Evolutionary conservation across 225 moss, liverwort and hornwort genomes (phyloP).

Genomic region (Physcomitrium patens): DNA sequence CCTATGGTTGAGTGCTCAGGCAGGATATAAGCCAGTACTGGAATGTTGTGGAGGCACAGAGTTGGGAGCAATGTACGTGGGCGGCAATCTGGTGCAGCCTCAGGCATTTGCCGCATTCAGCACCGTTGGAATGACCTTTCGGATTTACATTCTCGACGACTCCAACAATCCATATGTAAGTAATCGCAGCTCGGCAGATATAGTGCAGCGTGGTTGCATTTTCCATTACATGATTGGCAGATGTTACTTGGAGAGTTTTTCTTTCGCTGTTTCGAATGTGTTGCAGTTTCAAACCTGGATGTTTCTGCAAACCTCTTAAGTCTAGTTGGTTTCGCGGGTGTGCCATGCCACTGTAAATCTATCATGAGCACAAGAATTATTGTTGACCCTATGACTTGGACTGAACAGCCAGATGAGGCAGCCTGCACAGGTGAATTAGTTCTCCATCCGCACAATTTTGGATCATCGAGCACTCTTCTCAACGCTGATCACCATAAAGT

Average conservation of each 20-base stretch:
- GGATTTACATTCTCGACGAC: conserved; percentile 75
- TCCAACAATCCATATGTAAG: conserved; percentile 70
- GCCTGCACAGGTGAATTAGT: conserved; percentile 81
- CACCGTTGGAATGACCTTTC: conserved; percentile 61
- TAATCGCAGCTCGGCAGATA: background rate
- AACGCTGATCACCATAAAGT: conserved; percentile 94
- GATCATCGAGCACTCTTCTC: conserved; percentile 74
- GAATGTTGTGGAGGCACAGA: conserved; percentile 95
- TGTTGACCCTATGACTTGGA: conserved; percentile 14
- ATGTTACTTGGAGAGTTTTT: background rate
- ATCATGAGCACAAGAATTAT: background rate
- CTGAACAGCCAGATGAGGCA: conserved; percentile 70
- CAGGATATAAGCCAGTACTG: conserved; percentile 69
- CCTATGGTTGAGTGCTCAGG: conserved; percentile 81
- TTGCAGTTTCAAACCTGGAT: background rate
- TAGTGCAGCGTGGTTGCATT: too few species aligned
- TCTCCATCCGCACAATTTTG: conserved; percentile 67
- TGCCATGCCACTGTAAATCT: background rate
- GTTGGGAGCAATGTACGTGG: conserved; percentile 69
- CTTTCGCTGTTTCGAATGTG: background rate
- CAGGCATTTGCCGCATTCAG: conserved; percentile 86
- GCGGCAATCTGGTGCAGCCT: conserved; percentile 72
- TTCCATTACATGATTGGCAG: background rate
- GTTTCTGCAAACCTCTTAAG: background rate
- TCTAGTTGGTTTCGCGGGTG: background rate